Percentiles rank a stretch among this genome's conserved stretches.
phyloP scores from a whole-genome alignment of 2,329 filamentous ascomycete genomes.

The Monilinia fructicola region DNA sequence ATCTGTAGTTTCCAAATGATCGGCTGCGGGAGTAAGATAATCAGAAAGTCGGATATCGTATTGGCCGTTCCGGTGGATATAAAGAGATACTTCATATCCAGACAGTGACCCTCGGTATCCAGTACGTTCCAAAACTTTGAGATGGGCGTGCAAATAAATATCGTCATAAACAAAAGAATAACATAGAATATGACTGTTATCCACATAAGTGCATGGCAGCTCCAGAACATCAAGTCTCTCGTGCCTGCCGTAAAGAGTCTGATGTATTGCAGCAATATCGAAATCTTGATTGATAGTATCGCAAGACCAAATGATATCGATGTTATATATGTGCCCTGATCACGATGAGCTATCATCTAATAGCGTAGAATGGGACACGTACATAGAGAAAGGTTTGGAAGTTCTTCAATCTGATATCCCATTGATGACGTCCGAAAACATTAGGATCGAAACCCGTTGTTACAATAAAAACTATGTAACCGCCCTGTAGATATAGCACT shows the following conservation, averaged over 20 bases:
- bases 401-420: slow-evolving; percentile 8
- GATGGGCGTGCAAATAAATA: slow-evolving; percentile 7
- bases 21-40: slow-evolving; percentile 4
- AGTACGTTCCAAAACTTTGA: slow-evolving; percentile 1
- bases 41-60: slow-evolving; percentile 4
- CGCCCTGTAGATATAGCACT: background rate
- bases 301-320: slow-evolving; percentile 13
- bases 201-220: slow-evolving; percentile 11
- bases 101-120: slow-evolving; percentile 4
- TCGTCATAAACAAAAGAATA: background rate
- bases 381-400: slow-evolving; percentile 9
- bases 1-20: slow-evolving; percentile 7
- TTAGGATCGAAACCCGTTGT: slow-evolving; percentile 4
- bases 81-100: background rate
- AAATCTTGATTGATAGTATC: slow-evolving; percentile 13
- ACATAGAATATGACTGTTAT: background rate
- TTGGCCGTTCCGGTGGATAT: background rate
- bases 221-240: slow-evolving; percentile 8
- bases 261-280: slow-evolving; percentile 11
- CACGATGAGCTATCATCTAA: background rate
- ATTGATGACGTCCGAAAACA: slow-evolving; percentile 13
- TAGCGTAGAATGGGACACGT: background rate
- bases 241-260: slow-evolving; percentile 7
- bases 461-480: background rate
- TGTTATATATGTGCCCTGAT: background rate